Base-by-base conservation (phyloP, 2,329 filamentous ascomycete genomes). In the Aspergillus versicolor region DNA sequence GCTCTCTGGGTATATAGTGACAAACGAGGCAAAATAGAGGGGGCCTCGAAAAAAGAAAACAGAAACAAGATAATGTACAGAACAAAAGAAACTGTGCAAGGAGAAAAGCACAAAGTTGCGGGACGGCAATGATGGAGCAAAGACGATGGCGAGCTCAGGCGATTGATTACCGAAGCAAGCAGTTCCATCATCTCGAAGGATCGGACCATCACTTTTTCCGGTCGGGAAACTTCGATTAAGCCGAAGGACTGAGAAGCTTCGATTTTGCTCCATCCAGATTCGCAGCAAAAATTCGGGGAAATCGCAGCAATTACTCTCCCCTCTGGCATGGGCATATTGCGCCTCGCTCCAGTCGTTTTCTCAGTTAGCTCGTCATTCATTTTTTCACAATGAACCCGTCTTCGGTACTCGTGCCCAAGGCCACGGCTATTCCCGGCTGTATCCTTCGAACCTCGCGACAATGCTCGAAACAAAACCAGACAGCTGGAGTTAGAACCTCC, bases 381-480 rank as follows among this genome's bases (percentile, higher is more conserved):
- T 64, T 59, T 61, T 52, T 61, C 62, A 70, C 63, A 52, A 78
- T 77, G 75, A 77, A 73, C 65, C 66, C 73, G 57, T 63, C 67
- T 60, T 69, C 71, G 59, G 68, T 73, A 57, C 69, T 71, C 57
- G 70, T 77, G 69, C 75, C 75, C 56, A 74, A 75, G 63, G 73
- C 73, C 59, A 72, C 73, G 66, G 72, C 73, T 60, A 61, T 78
- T 58, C 75, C 76, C 63, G 68, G 73, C 61, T 73, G 74, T 63
- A 67, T 79, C 55, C 62, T 79, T 61, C 70, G 75, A 58, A 69
- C 75, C 13, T 73, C 75, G 54, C 68, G 72, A 58, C 70, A 72
- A 68, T 74, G 70, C 62, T 70, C 74, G 51, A 74, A 67, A 51
- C 71, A 74, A 62, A 68, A 67, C 46, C 61, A 68, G 30, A 52